Base-by-base conservation (phyloP, 139 green algal species). In the Diplosphaera chodatii region DNA sequence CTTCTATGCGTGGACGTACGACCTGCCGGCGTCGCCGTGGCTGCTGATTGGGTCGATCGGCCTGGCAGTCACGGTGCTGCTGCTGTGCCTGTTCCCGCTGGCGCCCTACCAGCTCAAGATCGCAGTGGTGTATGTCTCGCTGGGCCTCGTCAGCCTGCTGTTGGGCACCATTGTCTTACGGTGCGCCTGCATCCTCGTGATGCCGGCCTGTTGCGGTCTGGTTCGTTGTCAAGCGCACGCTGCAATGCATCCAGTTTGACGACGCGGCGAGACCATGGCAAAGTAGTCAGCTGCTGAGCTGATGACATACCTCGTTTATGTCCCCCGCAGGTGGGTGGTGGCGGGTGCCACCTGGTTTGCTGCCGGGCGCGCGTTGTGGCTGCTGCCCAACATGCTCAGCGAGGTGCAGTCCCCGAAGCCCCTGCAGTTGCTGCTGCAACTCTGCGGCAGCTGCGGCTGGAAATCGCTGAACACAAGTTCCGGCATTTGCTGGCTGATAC, bases 371-470 rank as follows among this genome's bases (percentile, higher is more conserved):
- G 78, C 82, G 20, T 73, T 96, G 31, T 97, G 91, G 91, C 40
- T 97, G 27, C 82, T 96, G 64, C 91, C 91, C 37, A 93, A 95
- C 76, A 68, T 93, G 34, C 82, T 92, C 56, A 86, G 81, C 18
- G 91, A 96, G 74, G 88, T 92, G 56, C n/a, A n/a, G n/a, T n/a
- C n/a, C n/a, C n/a, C n/a, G n/a, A n/a, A n/a, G n/a, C n/a, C n/a
- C n/a, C n/a, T n/a, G n/a, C 6, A 48, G 37, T 48, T 48, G 37
- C 37, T 48, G 37, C 8, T 48, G 55, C 55, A 63, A n/a, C n/a
- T n/a, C n/a, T n/a, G n/a, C n/a, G n/a, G n/a, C n/a, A n/a, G n/a
- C n/a, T n/a, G n/a, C n/a, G n/a, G n/a, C n/a, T n/a, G n/a, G n/a
- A n/a, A n/a, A n/a, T n/a, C n/a, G n/a, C n/a, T n/a, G n/a, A n/a